Base-by-base conservation (phyloP, 345 rosid genomes). In the Jatropha curcas region DNA sequence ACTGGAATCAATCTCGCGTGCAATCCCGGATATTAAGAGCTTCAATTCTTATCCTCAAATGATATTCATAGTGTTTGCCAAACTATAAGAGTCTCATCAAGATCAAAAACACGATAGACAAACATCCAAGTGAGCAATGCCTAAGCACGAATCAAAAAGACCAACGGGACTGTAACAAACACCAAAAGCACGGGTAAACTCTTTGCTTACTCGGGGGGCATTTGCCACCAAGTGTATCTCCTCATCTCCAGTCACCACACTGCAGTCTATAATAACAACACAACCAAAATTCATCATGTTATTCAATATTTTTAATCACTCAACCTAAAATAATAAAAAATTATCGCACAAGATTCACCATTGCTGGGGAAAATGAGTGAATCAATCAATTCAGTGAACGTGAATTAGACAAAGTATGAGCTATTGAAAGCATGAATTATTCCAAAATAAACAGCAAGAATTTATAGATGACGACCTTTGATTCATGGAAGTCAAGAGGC, bases 141-240 rank as follows among this genome's bases (percentile, higher is more conserved):
- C 84, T 64, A 91, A 72, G 69, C 95, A 96, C 2, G 98, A 89
- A 75, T 84, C 78, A 53, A 89, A 96, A 12, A 96, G 87, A 68
- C 91, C 94, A 70, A 39, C 6, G 95, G 90, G 48, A 88, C 88
- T 2, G 93, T 83, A 80, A n/a, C n/a, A 85, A 93, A 84, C 99
- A 96, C 98, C 99, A 93, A 73, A 96, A 96, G 71, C 97, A 91
- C 1, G 99, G 99, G n/a, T n/a, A 76, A 90, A 93, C 87, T 90
- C 91, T 91, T 79, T 91, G 85, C 84, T 89, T 96, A 81, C 99
- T 96, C 28, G 97, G n/a, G n/a, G n/a, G n/a, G 98, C 99, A 93
- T 96, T n/a, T 82, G 99, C 97, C 78, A 91, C 97, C 74, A 96
- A 85, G 73, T 96, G 99, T 72, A 93, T 81, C 86, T 96, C 98